phyloP scores from a whole-genome alignment of 805 yeast species.

The Candida coquimbonensis region DNA sequence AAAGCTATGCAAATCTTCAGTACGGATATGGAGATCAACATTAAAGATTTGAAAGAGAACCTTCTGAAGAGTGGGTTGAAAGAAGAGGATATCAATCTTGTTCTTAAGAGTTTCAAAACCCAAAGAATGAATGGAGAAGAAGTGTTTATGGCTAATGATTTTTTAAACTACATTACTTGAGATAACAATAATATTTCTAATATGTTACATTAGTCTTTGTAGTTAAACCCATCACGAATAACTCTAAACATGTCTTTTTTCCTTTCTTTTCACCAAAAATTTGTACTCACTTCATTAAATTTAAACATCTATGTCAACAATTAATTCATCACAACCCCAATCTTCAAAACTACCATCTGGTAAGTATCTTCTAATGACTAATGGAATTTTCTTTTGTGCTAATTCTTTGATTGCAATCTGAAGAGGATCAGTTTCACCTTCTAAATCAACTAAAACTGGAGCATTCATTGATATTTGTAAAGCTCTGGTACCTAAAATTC shows the following conservation, averaged over 20 bases:
- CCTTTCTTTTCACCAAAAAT: background rate
- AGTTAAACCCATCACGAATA: background rate
- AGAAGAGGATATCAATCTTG: slow-evolving; percentile 38
- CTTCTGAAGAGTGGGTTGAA: slow-evolving; percentile 38
- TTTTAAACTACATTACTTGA: slow-evolving; percentile 37
- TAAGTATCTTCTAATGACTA: slow-evolving; percentile 89
- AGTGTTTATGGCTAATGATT: slow-evolving; percentile 53
- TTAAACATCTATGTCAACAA: slow-evolving; percentile 55
- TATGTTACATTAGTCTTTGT: background rate
- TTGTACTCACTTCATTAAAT: background rate
- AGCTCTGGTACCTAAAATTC: slow-evolving; percentile 96
- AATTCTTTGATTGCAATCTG: slow-evolving; percentile 97
- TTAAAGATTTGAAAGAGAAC: slow-evolving; percentile 41
- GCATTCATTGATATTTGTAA: slow-evolving; percentile 97
- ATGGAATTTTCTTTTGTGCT: slow-evolving; percentile 89
- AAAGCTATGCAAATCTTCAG: slow-evolving; percentile 54
- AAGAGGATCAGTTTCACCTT: slow-evolving; percentile 98
- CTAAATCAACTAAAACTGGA: slow-evolving; percentile 94
- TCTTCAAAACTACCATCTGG: slow-evolving; percentile 98
- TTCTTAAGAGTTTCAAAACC: slow-evolving; percentile 49
- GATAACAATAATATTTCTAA: background rate
- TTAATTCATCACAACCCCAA: slow-evolving; percentile 98
- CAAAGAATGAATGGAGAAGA: slow-evolving; percentile 49
- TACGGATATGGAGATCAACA: slow-evolving; percentile 37
- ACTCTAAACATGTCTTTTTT: background rate